phyloP scores from a whole-genome alignment of 139 green algal genomes.

The Pedinophyceae sp. region DNA sequence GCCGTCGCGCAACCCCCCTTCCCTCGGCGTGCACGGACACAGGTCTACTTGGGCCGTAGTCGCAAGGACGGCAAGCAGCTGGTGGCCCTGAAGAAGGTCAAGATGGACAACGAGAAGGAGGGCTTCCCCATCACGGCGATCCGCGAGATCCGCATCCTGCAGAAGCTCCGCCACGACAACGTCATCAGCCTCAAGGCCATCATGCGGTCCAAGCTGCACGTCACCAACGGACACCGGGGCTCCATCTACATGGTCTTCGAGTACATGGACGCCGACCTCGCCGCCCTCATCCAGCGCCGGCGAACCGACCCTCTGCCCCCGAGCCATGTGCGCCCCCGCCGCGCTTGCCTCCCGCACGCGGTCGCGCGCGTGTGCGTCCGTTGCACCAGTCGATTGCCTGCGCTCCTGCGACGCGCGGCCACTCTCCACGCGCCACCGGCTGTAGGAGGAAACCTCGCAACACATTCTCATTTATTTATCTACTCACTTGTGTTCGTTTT shows the following conservation, averaged over 20 bases:
- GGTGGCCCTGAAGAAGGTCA: slow-evolving; percentile 93
- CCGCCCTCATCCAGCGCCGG: slow-evolving; percentile 67
- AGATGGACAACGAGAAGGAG: slow-evolving; percentile 98
- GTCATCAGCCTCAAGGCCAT: slow-evolving; percentile 94
- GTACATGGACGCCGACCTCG: slow-evolving; percentile 97
- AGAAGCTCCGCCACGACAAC: slow-evolving; percentile 68
- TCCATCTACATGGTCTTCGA: slow-evolving; percentile 99
- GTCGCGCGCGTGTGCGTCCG: too few species aligned
- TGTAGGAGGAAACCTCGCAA: too few species aligned
- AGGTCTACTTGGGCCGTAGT: too few species aligned
- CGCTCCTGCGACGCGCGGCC: too few species aligned
- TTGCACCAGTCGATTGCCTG: too few species aligned
- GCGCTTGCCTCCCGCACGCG: too few species aligned
- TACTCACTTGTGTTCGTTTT: neutral
- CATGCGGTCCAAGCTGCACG: slow-evolving; percentile 60
- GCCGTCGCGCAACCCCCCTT: slow-evolving; percentile 1
- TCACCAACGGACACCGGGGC: slow-evolving; percentile 75
- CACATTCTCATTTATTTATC: slow-evolving; percentile 3
- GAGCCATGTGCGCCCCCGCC: too few species aligned
- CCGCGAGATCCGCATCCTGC: slow-evolving; percentile 95
- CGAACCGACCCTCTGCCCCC: too few species aligned
- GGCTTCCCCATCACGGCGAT: slow-evolving; percentile 98
- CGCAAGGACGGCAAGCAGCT: slow-evolving; percentile 22
- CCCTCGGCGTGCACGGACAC: slow-evolving; percentile 25
- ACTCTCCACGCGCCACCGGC: too few species aligned